phyloP scores from a whole-genome alignment of 345 rosid genomes.

The Camelina neglecta region DNA sequence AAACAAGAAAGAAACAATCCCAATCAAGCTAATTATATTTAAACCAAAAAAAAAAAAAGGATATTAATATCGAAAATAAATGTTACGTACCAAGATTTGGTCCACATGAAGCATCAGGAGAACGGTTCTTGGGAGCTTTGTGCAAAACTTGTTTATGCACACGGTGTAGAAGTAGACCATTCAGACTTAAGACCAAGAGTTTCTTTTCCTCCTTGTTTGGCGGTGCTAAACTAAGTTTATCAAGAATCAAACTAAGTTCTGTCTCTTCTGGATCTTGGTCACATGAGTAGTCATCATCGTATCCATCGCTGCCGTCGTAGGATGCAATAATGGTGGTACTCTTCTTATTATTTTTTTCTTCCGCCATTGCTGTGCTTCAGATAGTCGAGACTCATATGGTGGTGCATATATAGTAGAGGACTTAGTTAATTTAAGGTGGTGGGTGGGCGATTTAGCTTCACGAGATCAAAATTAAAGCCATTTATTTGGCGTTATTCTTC shows the following conservation, averaged over 20 bases:
- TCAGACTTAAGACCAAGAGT: conserved; percentile 41
- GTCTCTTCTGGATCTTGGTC: not conserved
- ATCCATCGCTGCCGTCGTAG: conserved; percentile 10
- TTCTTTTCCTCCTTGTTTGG: conserved; percentile 39
- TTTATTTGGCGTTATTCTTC: conserved; percentile 23
- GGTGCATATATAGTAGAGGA: conserved; percentile 3
- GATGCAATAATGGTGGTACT: not conserved
- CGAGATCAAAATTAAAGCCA: conserved; percentile 29
- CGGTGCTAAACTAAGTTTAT: conserved; percentile 27
- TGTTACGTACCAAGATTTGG: conserved; percentile 33
- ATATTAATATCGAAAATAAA: not conserved
- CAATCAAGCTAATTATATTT: not conserved
- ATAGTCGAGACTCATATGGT: not conserved
- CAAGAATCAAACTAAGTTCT: conserved; percentile 14
- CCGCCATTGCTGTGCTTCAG: conserved; percentile 14
- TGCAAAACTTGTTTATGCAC: not conserved
- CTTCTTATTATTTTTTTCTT: conserved; percentile 16
- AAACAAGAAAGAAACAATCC: not conserved
- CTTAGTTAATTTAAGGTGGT: not conserved
- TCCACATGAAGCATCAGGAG: conserved; percentile 45
- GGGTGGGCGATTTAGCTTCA: conserved; percentile 26
- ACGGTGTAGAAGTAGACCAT: conserved; percentile 49
- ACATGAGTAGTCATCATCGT: not conserved
- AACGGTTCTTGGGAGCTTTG: conserved; percentile 3
- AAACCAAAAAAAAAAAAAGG: too few relatives aligned